Evolutionary conservation across 495 filamentous ascomycete genomes (phyloP).

Genomic region (Penicillium cataractarum): DNA sequence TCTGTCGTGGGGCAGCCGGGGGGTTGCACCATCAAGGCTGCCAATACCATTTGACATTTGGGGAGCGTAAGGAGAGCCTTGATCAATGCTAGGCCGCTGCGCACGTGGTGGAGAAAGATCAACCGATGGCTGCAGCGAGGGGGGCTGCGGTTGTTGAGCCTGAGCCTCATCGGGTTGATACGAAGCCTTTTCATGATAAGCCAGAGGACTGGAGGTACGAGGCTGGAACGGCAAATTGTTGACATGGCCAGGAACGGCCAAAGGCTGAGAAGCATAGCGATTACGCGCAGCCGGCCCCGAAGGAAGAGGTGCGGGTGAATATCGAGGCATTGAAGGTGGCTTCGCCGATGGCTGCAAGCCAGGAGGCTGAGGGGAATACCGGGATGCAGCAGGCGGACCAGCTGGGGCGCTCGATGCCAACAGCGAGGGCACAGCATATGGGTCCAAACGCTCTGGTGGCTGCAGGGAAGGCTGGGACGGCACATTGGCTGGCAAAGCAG

Average conservation of each 20-base stretch:
- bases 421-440: conserved; percentile 53
- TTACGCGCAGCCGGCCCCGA: conserved; percentile 45
- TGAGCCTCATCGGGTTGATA: conserved; percentile 37
- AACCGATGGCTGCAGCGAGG: conserved; percentile 35
- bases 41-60: conserved; percentile 14
- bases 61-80: conserved; percentile 19
- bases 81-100: conserved; percentile 25
- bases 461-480: conserved; percentile 43
- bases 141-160: conserved; percentile 25
- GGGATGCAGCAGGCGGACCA: conserved; percentile 40
- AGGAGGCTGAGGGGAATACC: conserved; percentile 47
- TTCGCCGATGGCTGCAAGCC: conserved; percentile 36
- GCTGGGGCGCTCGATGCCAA: conserved; percentile 42
- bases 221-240: conserved; percentile 70
- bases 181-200: conserved; percentile 57
- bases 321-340: conserved; percentile 39
- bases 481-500: conserved; percentile 7
- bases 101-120: conserved; percentile 29
- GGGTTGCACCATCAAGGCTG: conserved; percentile 12
- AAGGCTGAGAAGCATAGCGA: conserved; percentile 56
- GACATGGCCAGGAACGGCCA: conserved; percentile 44
- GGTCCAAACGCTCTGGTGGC: conserved; percentile 61
- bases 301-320: conserved; percentile 49
- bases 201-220: conserved; percentile 83
- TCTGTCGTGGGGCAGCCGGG: conserved; percentile 23